Evolutionary conservation across 2,329 filamentous ascomycete species (phyloP).

Genomic region (Aureobasidium sp.): DNA sequence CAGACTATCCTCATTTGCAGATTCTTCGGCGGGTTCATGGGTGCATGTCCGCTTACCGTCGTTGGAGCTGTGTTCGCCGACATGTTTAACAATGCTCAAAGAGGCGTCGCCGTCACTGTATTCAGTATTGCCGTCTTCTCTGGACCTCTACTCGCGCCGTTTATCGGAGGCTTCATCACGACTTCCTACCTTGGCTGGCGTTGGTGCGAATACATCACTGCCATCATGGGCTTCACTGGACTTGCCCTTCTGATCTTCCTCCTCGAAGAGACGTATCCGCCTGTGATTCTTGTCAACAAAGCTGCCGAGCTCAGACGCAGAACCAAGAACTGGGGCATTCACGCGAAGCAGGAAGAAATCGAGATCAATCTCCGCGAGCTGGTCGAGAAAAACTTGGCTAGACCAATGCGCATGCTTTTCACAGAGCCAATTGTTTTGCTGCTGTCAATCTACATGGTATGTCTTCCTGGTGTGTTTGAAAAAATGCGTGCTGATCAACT

Average conservation of each 20-base stretch:
- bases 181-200: constrained; percentile 39
- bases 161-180: constrained; percentile 29
- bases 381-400: constrained; percentile 31
- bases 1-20: constrained; percentile 34
- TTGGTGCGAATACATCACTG: constrained; percentile 45
- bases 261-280: constrained; percentile 52
- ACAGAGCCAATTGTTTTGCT: constrained; percentile 45
- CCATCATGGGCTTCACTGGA: constrained; percentile 50
- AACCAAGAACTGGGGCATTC: constrained; percentile 55
- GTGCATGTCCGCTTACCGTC: constrained; percentile 39
- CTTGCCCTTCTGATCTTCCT: constrained; percentile 46
- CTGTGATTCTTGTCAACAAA: constrained; percentile 51
- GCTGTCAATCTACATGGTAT: constrained; percentile 40
- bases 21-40: constrained; percentile 33
- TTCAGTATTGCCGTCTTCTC: constrained; percentile 32
- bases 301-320: constrained; percentile 47
- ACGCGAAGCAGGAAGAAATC: constrained; percentile 43
- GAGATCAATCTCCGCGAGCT: constrained; percentile 33
- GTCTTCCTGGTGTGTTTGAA: background rate
- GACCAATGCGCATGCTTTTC: constrained; percentile 42
- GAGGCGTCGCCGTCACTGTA: constrained; percentile 29
- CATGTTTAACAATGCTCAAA: constrained; percentile 44
- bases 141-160: constrained; percentile 29
- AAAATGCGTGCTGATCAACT: constrained; percentile 16
- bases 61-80: constrained; percentile 48